Conservation (phyloP, 495 filamentous ascomycete genomes). For the Xanthoparmelia taractica region DNA sequence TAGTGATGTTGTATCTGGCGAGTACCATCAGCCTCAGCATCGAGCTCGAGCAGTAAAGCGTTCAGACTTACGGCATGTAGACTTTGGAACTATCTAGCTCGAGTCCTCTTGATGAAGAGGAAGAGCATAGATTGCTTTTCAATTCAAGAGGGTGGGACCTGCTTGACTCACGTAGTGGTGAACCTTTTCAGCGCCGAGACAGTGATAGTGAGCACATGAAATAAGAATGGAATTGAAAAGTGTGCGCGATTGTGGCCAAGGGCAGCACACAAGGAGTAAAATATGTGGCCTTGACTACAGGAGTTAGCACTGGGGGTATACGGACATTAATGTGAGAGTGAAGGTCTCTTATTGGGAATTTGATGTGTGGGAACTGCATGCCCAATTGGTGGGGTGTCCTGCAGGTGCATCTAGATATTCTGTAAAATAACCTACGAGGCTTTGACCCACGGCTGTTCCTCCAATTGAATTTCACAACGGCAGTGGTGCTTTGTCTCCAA, state of each 20-base stretch:
- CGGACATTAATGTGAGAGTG: not conserved
- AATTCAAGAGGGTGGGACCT: not conserved
- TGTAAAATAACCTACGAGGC: not conserved
- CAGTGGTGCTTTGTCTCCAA: not conserved
- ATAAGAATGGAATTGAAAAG: not conserved
- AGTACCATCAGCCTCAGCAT: constrained; percentile 14
- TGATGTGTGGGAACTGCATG: not conserved
- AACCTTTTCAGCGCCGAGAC: not conserved
- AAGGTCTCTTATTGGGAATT: not conserved
- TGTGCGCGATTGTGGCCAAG: too few relatives aligned
- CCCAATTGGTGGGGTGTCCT: not conserved
- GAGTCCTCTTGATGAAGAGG: constrained; percentile 24
- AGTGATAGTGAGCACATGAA: not conserved
- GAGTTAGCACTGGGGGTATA: not conserved
- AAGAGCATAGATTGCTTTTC: constrained; percentile 23
- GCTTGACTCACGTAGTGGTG: not conserved
- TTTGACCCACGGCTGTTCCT: not conserved
- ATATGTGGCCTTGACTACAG: not conserved
- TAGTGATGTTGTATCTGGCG: constrained; percentile 44
- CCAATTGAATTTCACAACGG: not conserved
- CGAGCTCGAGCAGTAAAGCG: not conserved
- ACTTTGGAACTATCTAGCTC: constrained; percentile 23
- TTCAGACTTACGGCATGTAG: constrained; percentile 26
- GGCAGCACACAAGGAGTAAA: too few relatives aligned
- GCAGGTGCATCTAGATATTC: not conserved